Conservation (phyloP, 169 alveolate species). For the Plasmodium vivax region DNA sequence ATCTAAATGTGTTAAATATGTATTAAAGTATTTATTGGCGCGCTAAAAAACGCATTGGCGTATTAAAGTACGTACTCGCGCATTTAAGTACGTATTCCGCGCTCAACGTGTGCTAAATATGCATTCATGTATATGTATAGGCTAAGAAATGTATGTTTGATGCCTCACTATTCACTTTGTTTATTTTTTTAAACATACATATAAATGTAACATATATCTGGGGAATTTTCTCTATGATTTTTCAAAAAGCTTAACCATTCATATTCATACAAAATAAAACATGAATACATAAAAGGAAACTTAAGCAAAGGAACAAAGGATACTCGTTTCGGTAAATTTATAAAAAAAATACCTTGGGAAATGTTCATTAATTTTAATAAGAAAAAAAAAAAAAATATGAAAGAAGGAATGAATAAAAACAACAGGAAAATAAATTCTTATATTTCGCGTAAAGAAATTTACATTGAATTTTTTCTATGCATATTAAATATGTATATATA, state of each 20-base stretch:
- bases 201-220: background rate
- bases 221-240: background rate
- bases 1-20: background rate
- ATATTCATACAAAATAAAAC: background rate
- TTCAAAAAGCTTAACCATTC: background rate
- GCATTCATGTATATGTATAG: background rate
- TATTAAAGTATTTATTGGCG: background rate
- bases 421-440: conserved; percentile 1
- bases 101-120: background rate
- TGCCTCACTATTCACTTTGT: background rate
- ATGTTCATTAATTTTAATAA: background rate
- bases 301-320: background rate
- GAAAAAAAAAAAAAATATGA: background rate
- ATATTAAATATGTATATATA: no score
- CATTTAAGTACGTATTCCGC: background rate
- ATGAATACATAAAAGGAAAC: background rate
- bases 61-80: background rate
- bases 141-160: background rate
- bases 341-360: background rate
- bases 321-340: background rate
- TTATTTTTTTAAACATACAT: background rate
- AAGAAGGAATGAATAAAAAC: background rate
- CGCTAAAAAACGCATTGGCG: background rate
- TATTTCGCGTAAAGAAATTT: background rate
- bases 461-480: background rate